phyloP scores from a whole-genome alignment of 2,329 filamentous ascomycete genomes.

The Hawksworthiomyces lignivorus region DNA sequence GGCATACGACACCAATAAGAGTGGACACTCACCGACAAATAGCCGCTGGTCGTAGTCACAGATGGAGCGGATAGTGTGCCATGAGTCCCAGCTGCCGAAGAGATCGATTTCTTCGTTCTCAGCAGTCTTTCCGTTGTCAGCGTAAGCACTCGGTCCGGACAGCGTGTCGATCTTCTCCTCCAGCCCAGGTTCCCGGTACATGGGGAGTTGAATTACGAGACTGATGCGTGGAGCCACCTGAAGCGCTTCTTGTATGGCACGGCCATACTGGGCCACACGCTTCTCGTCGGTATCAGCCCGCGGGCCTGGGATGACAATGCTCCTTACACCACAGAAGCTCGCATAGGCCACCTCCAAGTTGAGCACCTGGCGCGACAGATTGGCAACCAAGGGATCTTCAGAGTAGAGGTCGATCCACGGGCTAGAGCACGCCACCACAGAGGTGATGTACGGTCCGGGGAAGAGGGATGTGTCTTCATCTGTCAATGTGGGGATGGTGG shows the following conservation, averaged over 20 bases:
- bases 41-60: conserved; percentile 81
- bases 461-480: conserved; percentile 71
- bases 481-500: conserved; percentile 60
- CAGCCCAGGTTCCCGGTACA: conserved; percentile 64
- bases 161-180: conserved; percentile 48
- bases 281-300: conserved; percentile 42
- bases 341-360: conserved; percentile 91
- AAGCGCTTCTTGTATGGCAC: conserved; percentile 74
- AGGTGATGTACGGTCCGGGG: conserved; percentile 60
- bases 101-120: conserved; percentile 50
- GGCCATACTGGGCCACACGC: conserved; percentile 67
- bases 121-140: conserved; percentile 28
- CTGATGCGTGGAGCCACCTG: conserved; percentile 67
- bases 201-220: conserved; percentile 73
- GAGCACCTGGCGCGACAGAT: conserved; percentile 81
- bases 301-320: conserved; percentile 75
- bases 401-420: conserved; percentile 90
- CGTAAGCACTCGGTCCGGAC: conserved; percentile 30
- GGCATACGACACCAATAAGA: too few relatives aligned
- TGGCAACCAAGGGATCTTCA: conserved; percentile 70
- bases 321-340: conserved; percentile 84
- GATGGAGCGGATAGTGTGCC: conserved; percentile 77
- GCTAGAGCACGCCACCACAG: conserved; percentile 72
- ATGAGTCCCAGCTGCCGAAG: conserved; percentile 84
- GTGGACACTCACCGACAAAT: conserved; percentile 81